Evolutionary conservation across 108 stramenopile genomes (phyloP).

Genomic region (Chaetoceros tenuissimus): DNA sequence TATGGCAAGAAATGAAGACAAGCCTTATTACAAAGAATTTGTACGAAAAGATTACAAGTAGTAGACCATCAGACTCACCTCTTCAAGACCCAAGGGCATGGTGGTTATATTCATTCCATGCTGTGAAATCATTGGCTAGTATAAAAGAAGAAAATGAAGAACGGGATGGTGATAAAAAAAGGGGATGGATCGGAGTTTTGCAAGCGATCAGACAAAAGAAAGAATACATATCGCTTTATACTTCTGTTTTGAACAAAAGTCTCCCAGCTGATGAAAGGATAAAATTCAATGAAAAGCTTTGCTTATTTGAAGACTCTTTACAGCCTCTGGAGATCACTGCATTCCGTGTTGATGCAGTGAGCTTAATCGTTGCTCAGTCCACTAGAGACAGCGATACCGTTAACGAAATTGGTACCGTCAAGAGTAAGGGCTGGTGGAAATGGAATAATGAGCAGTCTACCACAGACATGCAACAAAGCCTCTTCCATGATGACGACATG

Average conservation of each 20-base stretch:
- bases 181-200: constrained; percentile 47
- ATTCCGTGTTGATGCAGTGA: constrained; percentile 38
- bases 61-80: constrained; percentile 25
- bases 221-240: background rate
- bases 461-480: constrained; percentile 2
- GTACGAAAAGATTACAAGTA: constrained; percentile 18
- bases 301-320: constrained; percentile 45
- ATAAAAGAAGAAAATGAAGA: constrained; percentile 1
- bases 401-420: too few species aligned
- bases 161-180: constrained; percentile 1
- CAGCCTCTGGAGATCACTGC: constrained; percentile 41
- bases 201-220: constrained; percentile 15
- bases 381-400: too few species aligned
- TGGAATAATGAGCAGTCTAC: background rate
- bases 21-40: constrained; percentile 13
- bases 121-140: constrained; percentile 25
- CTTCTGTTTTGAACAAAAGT: background rate
- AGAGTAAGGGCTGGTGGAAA: constrained; percentile 1
- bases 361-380: too few species aligned
- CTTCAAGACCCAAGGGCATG: constrained; percentile 31
- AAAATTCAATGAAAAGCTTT: constrained; percentile 18
- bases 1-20: constrained; percentile 31
- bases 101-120: constrained; percentile 56
- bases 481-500: constrained; percentile 3
- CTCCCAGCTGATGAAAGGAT: constrained; percentile 1